Base-by-base conservation (phyloP, 2,329 filamentous ascomycete genomes). In the Davidsoniella eucalypti region DNA sequence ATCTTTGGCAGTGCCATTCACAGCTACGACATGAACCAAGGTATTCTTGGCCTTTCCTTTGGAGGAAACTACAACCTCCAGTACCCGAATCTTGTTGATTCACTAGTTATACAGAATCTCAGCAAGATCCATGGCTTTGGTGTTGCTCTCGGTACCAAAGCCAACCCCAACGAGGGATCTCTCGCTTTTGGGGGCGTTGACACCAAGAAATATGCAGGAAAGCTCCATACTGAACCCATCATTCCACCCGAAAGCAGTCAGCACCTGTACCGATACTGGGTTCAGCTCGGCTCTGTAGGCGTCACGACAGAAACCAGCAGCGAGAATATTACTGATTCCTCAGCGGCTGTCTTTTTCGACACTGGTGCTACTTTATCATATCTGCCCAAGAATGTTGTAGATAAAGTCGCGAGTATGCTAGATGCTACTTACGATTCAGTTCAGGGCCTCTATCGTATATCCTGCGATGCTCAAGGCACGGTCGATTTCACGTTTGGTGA, bases 321-420 rank as follows among this genome's bases (percentile, higher is more conserved):
- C 7, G 53, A 51, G 23, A 57, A 54, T 6, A 58, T 58, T 52
- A 18, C 53, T 39, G 44, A 57, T 52, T 64, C 64, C 38, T 62
- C 68, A 14, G 56, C 68, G 7, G 61, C 68, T 25, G 69, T 75
- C 26, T 69, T 79, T 46, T 69, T 84, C 23, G 80, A 84, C 62
- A 80, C 76, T 12, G 82, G 82, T 51, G 80, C 76, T 54, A 82
- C 76, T 40, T 65, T 84, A 50, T 81, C 75, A 61, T 76, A 80
- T 54, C 69, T 87, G 2, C 82, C 82, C 2, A 65, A 74, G 53
- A 58, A 66, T 29, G 62, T 83, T 52, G 71, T 76, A 52, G 55
- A 63, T 25, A 56, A 61, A 29, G 64, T 79, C 33, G 67, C 65
- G 58, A 52, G 61, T 47, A 59, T 67, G 57, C 53, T 77, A 6